Evolutionary conservation across 2,329 filamentous ascomycete species (phyloP).

Genomic region (Xylariaceae sp.): DNA sequence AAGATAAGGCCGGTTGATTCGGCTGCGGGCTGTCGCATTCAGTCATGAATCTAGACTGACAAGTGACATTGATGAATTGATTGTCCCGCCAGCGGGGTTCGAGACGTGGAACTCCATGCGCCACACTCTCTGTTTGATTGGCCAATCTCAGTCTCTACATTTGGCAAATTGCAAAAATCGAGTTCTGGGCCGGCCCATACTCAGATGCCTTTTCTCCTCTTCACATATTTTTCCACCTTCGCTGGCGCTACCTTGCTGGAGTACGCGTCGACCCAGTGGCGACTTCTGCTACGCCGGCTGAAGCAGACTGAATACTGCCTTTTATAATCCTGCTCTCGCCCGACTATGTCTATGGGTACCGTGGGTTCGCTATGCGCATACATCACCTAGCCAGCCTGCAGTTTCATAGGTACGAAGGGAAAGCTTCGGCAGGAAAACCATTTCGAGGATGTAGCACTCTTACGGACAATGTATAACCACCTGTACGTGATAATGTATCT

Average conservation of each 20-base stretch:
- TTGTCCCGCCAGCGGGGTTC: background rate
- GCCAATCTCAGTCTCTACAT: background rate
- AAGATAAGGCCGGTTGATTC: no score
- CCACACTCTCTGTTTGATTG: no score
- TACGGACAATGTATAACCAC: no score
- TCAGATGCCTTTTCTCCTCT: slow-evolving; percentile 26
- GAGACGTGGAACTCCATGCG: no score
- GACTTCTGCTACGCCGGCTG: slow-evolving; percentile 26
- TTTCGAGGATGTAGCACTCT: no score
- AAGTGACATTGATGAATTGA: no score
- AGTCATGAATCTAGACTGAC: no score
- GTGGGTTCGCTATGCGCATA: slow-evolving; percentile 58
- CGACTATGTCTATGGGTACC: slow-evolving; percentile 35
- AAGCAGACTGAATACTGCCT: slow-evolving; percentile 48
- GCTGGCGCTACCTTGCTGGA: slow-evolving; percentile 26
- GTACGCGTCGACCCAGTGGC: slow-evolving; percentile 21
- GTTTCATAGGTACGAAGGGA: no score
- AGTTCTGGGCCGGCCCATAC: background rate
- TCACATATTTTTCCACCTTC: slow-evolving; percentile 43
- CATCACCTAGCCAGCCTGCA: slow-evolving; percentile 31
- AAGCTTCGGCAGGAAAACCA: no score
- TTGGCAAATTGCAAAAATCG: background rate
- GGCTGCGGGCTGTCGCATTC: no score
- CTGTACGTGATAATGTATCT: no score
- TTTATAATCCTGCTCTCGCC: slow-evolving; percentile 54